Evolutionary conservation across 371 early-diverging fungal species (phyloP).

Genomic region (Lichtheimia hyalospora): DNA sequence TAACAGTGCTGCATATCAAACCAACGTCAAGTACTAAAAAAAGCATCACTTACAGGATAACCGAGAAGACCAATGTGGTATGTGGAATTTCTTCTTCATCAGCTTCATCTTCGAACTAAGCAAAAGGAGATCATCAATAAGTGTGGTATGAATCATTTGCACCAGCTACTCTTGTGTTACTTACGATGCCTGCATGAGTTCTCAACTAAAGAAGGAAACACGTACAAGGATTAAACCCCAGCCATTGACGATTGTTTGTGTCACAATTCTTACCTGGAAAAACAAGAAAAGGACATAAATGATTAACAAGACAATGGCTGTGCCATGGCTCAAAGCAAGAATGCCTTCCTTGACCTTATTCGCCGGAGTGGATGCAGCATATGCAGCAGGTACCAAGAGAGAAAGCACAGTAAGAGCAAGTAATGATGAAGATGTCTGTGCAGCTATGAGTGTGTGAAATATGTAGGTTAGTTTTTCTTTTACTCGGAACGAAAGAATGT

Average conservation of each 20-base stretch:
- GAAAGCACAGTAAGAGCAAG: slow-evolving; percentile 75
- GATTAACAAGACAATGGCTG: slow-evolving; percentile 72
- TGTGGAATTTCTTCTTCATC: slow-evolving; percentile 51
- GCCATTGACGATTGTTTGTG: not conserved
- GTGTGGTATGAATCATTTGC: not conserved
- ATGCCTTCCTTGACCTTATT: slow-evolving; percentile 42
- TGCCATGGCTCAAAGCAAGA: slow-evolving; percentile 65
- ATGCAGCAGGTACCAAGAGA: slow-evolving; percentile 81
- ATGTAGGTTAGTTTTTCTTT: not conserved
- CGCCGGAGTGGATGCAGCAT: slow-evolving; percentile 41
- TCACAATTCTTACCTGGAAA: slow-evolving; percentile 59
- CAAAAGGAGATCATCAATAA: not conserved
- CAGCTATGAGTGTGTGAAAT: slow-evolving; percentile 37
- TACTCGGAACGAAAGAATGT: not conserved
- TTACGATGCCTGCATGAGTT: slow-evolving; percentile 67
- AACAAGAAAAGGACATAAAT: slow-evolving; percentile 73
- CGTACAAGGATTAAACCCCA: slow-evolving; percentile 13
- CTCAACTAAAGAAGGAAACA: slow-evolving; percentile 41
- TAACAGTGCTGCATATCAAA: not conserved
- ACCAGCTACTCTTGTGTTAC: slow-evolving; percentile 4
- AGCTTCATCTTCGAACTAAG: slow-evolving; percentile 47
- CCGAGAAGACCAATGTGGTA: slow-evolving; percentile 49
- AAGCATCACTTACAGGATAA: slow-evolving; percentile 21
- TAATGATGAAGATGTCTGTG: slow-evolving; percentile 77
- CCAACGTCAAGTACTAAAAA: not conserved